Evolutionary conservation across 2,329 filamentous ascomycete species (phyloP).

Genomic region (Penicillium glabrum): DNA sequence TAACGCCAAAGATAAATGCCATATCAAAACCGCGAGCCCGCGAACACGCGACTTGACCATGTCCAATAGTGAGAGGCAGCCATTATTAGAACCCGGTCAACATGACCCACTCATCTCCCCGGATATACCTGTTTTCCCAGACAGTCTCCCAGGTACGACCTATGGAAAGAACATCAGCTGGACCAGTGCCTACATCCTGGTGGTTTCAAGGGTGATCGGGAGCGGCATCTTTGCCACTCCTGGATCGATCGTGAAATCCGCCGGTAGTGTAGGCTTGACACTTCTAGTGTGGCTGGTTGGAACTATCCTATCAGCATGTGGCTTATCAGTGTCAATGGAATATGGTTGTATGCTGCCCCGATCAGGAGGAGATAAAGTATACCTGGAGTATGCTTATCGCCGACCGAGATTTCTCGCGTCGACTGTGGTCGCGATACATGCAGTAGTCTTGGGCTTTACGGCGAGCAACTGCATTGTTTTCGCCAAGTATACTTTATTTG

Average conservation of each 20-base stretch:
- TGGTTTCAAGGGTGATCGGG: constrained; percentile 68
- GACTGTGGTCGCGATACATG: constrained; percentile 63
- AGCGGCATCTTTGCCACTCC: constrained; percentile 73
- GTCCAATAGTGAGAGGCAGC: constrained; percentile 11
- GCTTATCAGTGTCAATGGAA: constrained; percentile 63
- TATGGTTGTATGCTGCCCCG: constrained; percentile 70
- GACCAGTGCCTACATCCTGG: constrained; percentile 65
- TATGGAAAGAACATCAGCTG: constrained; percentile 62
- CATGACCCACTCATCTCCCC: background rate
- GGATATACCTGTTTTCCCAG: constrained; percentile 35
- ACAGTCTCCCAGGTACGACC: constrained; percentile 46
- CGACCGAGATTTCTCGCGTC: constrained; percentile 64
- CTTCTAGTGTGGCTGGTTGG: constrained; percentile 64
- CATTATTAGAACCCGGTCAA: constrained; percentile 8
- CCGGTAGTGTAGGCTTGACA: constrained; percentile 66
- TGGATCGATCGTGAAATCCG: constrained; percentile 64
- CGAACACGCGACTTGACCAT: constrained; percentile 49
- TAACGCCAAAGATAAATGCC: background rate
- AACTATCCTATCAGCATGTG: constrained; percentile 61
- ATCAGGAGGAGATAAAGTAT: constrained; percentile 68
- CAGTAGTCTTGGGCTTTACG: constrained; percentile 65
- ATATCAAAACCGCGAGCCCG: constrained; percentile 44
- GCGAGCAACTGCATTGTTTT: constrained; percentile 71
- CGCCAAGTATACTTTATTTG: constrained; percentile 64
- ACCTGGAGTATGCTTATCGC: constrained; percentile 68